phyloP scores from a whole-genome alignment of 768 basidiomycete genomes.

The Rossbeevera mucosa region DNA sequence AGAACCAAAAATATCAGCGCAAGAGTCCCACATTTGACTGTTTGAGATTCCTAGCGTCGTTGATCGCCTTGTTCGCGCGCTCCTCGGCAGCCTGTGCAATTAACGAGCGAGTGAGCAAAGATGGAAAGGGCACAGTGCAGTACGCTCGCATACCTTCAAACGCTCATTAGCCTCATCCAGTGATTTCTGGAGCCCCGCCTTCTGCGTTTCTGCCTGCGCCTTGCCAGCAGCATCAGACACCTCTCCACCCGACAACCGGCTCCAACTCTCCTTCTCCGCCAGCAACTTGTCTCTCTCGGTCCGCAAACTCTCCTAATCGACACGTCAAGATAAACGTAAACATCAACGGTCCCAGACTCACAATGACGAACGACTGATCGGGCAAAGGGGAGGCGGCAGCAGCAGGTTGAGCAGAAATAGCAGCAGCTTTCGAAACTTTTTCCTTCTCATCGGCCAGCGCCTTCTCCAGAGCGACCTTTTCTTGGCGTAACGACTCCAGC shows the following conservation, averaged over 20 bases:
- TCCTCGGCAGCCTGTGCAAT: constrained; percentile 36
- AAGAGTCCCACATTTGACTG: constrained; percentile 26
- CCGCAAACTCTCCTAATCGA: constrained; percentile 44
- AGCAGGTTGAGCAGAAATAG: neutral
- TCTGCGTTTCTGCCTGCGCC: constrained; percentile 54
- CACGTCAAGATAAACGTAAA: neutral
- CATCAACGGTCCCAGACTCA: constrained; percentile 16
- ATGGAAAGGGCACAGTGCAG: neutral
- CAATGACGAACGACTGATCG: constrained; percentile 31
- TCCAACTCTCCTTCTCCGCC: constrained; percentile 49
- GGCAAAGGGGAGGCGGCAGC: constrained; percentile 1
- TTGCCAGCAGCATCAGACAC: constrained; percentile 33
- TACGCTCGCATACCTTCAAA: constrained; percentile 42
- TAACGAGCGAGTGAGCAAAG: neutral
- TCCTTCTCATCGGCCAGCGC: constrained; percentile 38
- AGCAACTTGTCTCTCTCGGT: constrained; percentile 61
- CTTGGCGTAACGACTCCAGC: constrained; percentile 33
- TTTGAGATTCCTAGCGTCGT: constrained; percentile 41
- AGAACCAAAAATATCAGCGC: neutral
- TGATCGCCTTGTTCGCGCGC: constrained; percentile 39
- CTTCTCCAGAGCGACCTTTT: constrained; percentile 38
- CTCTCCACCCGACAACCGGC: constrained; percentile 17
- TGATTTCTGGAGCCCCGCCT: constrained; percentile 49
- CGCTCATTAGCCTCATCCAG: constrained; percentile 58
- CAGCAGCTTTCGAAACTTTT: constrained; percentile 26